These are phyloP conservation scores for Ilyonectria mors-panacis DNA, from an alignment of 2,329 filamentous ascomycete genomes.

Conservation along the genomic window DNA sequence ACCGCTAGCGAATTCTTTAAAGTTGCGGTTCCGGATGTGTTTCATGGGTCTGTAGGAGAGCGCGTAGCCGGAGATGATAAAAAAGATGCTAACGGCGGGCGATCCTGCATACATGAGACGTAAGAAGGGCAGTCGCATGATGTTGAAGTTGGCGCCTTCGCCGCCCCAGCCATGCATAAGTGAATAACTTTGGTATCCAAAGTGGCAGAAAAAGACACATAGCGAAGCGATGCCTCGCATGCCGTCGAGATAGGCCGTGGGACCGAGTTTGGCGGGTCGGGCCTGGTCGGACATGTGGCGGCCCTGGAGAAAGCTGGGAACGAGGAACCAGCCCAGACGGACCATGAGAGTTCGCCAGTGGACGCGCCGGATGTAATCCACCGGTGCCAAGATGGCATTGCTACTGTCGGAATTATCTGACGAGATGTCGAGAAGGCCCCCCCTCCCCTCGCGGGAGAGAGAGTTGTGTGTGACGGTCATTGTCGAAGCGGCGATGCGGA, in stretches of 20 bases:
- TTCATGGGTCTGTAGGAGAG: slow-evolving; percentile 67
- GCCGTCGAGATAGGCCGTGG: slow-evolving; percentile 71
- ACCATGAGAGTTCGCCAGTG: slow-evolving; percentile 53
- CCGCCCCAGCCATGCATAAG: slow-evolving; percentile 67
- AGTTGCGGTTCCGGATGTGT: slow-evolving; percentile 55
- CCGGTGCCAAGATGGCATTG: slow-evolving; percentile 51
- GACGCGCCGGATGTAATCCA: slow-evolving; percentile 44
- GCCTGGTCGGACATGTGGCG: slow-evolving; percentile 58
- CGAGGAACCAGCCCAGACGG: slow-evolving; percentile 61
- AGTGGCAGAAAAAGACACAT: slow-evolving; percentile 71
- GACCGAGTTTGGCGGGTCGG: slow-evolving; percentile 59
- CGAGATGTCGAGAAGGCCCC: slow-evolving; percentile 57
- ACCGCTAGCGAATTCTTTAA: slow-evolving; percentile 58
- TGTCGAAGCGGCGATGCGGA: slow-evolving; percentile 36
- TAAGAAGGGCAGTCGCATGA: slow-evolving; percentile 68
- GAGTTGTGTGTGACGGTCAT: slow-evolving; percentile 58
- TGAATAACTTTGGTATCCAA: slow-evolving; percentile 63
- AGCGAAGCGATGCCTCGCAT: slow-evolving; percentile 70
- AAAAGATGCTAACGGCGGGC: slow-evolving; percentile 72
- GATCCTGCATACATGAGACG: slow-evolving; percentile 69
- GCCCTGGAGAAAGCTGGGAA: slow-evolving; percentile 66
- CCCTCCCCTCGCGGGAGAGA: slow-evolving; percentile 61
- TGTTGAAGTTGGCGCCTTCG: slow-evolving; percentile 57
- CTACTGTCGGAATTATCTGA: slow-evolving; percentile 62
- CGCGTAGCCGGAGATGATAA: slow-evolving; percentile 74